These are phyloP conservation scores for Podospora conica DNA, from an alignment of 495 filamentous ascomycete genomes.

Conservation along the genomic window DNA sequence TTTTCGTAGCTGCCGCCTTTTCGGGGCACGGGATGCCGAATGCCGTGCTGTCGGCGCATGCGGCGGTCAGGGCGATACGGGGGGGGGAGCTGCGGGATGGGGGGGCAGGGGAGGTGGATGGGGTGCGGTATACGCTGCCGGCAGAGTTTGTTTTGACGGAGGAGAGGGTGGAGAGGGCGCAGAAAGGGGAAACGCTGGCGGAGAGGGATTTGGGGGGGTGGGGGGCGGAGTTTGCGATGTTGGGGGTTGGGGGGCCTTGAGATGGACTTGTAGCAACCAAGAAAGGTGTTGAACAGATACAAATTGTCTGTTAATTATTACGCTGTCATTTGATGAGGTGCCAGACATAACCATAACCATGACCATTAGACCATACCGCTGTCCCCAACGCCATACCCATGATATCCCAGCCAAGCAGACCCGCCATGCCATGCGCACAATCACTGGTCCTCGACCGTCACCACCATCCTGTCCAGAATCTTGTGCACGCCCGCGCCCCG, in stretches of 20 bases:
- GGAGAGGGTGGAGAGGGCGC: slow-evolving; percentile 28
- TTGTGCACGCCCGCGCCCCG: slow-evolving; percentile 40
- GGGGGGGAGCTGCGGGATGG: slow-evolving; percentile 3
- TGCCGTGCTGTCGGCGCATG: slow-evolving; percentile 50
- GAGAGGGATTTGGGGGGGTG: background rate
- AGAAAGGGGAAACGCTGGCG: slow-evolving; percentile 7
- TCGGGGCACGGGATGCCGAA: slow-evolving; percentile 79
- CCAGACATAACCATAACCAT: background rate
- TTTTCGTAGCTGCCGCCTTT: slow-evolving; percentile 45
- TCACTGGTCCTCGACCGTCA: background rate
- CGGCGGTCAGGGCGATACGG: slow-evolving; percentile 30
- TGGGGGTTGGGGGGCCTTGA: too few species aligned
- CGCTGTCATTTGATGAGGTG: too few species aligned
- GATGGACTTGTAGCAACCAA: too few species aligned
- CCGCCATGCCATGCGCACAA: background rate
- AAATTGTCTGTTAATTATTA: too few species aligned
- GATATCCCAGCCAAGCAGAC: background rate
- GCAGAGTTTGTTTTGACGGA: slow-evolving; percentile 41
- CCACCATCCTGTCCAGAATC: slow-evolving; percentile 38
- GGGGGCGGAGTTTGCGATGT: background rate
- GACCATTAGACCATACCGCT: background rate
- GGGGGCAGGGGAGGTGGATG: slow-evolving; percentile 2
- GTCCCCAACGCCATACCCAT: background rate
- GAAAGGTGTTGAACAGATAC: too few species aligned
- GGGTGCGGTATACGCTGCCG: slow-evolving; percentile 30